Conservation (phyloP, 1,284 basidiomycete species). For the Exobasidium rhododendri region DNA sequence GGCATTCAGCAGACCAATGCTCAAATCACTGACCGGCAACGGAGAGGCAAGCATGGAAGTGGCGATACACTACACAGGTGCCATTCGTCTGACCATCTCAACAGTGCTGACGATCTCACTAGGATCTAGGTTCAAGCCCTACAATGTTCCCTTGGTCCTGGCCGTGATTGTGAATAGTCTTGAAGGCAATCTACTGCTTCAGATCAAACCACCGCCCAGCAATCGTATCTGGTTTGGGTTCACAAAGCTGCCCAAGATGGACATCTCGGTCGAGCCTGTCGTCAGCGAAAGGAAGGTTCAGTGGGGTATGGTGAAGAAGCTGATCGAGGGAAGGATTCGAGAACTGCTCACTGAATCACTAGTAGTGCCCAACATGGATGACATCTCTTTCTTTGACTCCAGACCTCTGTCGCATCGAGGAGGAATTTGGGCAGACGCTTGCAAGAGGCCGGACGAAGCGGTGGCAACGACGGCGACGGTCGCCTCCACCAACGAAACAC, state of each 20-base stretch:
- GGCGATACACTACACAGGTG: constrained; percentile 77
- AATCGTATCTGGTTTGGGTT: constrained; percentile 98
- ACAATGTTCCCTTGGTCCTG: constrained; percentile 81
- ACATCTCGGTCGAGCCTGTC: constrained; percentile 83
- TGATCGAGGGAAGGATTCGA: constrained; percentile 81
- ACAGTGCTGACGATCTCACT: constrained; percentile 81
- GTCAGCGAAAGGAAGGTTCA: constrained; percentile 86
- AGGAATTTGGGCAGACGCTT: constrained; percentile 83
- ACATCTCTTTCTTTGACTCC: constrained; percentile 91
- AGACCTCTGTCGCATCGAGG: constrained; percentile 65
- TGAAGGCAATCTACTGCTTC: constrained; percentile 83
- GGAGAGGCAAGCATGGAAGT: constrained; percentile 86
- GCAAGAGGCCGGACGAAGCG: constrained; percentile 29
- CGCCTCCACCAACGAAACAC: constrained; percentile 1
- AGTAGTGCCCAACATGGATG: constrained; percentile 96
- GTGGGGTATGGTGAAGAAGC: constrained; percentile 83
- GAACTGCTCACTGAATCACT: constrained; percentile 91
- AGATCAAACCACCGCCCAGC: constrained; percentile 90
- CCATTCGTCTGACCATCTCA: constrained; percentile 81
- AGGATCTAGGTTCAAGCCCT: constrained; percentile 70
- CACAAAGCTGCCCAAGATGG: constrained; percentile 84
- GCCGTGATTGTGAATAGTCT: constrained; percentile 79
- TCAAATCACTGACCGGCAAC: constrained; percentile 88
- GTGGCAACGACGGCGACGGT: constrained; percentile 10
- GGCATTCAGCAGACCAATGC: constrained; percentile 75